These are phyloP conservation scores for Bipolaris zeicola DNA, from an alignment of 2,329 filamentous ascomycete species.

Conservation along the genomic window DNA sequence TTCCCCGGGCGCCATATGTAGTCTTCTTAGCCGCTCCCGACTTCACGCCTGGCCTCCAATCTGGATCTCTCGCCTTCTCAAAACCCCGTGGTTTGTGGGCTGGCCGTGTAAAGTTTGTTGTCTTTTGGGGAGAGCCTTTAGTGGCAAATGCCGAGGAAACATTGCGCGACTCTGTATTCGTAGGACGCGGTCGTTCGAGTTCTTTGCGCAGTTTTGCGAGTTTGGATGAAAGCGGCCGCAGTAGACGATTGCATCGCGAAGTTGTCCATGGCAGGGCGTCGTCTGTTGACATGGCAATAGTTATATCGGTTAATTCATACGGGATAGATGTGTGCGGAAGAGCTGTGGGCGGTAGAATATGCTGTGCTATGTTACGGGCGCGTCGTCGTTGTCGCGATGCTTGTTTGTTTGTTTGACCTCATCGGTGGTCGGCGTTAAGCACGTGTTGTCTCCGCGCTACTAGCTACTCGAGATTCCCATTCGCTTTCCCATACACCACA, in stretches of 20 bases:
- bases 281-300: conserved; percentile 37
- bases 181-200: conserved; percentile 29
- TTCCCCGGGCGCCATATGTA: conserved; percentile 40
- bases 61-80: conserved; percentile 43
- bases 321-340: not conserved
- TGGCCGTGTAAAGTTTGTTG: conserved; percentile 33
- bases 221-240: conserved; percentile 51
- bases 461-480: not conserved
- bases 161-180: conserved; percentile 27
- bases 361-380: conserved; percentile 14
- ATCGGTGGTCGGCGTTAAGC: conserved; percentile 26
- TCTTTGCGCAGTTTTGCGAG: conserved; percentile 48
- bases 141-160: conserved; percentile 31
- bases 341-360: not conserved
- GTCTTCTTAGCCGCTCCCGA: conserved; percentile 35
- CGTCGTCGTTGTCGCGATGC: conserved; percentile 3
- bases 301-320: conserved; percentile 27
- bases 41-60: conserved; percentile 43
- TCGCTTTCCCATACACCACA: not conserved
- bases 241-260: conserved; percentile 51
- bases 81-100: conserved; percentile 40
- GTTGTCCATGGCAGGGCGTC: conserved; percentile 50
- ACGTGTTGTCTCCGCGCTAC: conserved; percentile 7
- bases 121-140: conserved; percentile 33
- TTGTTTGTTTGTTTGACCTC: conserved; percentile 26